Percentiles rank a stretch among this genome's conserved stretches.
phyloP scores from a whole-genome alignment of 1,284 basidiomycete species.

The Marasmius oreades region DNA sequence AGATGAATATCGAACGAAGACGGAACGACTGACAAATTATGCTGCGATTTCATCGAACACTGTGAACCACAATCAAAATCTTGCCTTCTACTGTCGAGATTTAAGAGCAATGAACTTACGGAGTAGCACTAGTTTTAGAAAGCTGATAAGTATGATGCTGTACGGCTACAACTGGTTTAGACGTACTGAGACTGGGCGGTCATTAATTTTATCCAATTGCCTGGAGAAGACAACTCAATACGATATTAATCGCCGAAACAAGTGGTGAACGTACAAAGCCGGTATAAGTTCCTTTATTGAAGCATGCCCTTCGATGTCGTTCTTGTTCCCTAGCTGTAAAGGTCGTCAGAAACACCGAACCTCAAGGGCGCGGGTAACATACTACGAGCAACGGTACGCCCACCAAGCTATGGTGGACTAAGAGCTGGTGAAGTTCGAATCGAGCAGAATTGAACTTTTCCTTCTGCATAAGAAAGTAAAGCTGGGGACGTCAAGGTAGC shows the following conservation, averaged over 20 bases:
- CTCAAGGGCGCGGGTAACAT: slow-evolving; percentile 9
- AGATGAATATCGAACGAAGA: neutral
- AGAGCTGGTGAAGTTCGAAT: slow-evolving; percentile 87
- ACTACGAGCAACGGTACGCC: slow-evolving; percentile 90
- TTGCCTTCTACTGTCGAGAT: slow-evolving; percentile 13
- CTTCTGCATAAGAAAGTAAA: slow-evolving; percentile 38
- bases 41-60: slow-evolving; percentile 94
- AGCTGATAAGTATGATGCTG: neutral
- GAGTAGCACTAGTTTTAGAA: slow-evolving; percentile 67
- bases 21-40: slow-evolving; percentile 68
- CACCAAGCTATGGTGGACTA: slow-evolving; percentile 68
- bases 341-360: neutral
- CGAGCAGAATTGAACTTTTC: slow-evolving; percentile 84
- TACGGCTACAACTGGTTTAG: slow-evolving; percentile 11
- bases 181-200: slow-evolving; percentile 82
- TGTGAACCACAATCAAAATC: slow-evolving; percentile 23
- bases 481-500: neutral
- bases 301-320: slow-evolving; percentile 80
- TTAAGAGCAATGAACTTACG: slow-evolving; percentile 38
- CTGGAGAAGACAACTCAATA: slow-evolving; percentile 32
- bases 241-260: slow-evolving; percentile 5
- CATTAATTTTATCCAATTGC: slow-evolving; percentile 79
- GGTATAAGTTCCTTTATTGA: slow-evolving; percentile 85
- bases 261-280: slow-evolving; percentile 56
- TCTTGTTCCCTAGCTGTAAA: slow-evolving; percentile 89